phyloP scores from a whole-genome alignment of 2,329 filamentous ascomycete species.

The Apiospora koreana region DNA sequence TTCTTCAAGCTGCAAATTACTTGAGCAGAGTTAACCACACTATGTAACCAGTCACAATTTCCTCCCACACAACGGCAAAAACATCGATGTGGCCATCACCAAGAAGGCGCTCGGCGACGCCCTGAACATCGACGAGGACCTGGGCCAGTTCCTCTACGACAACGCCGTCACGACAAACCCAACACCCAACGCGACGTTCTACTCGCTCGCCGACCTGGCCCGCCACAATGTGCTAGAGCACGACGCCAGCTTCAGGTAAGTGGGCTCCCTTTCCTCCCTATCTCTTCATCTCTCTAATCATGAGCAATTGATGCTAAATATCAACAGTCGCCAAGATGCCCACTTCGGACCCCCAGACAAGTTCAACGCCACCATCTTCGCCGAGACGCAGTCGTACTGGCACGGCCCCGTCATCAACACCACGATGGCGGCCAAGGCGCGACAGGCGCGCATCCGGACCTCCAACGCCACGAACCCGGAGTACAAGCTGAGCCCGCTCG shows the following conservation, averaged over 20 bases:
- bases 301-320: background rate
- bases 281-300: no score
- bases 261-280: slow-evolving; percentile 26
- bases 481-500: slow-evolving; percentile 43
- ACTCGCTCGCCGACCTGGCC: slow-evolving; percentile 40
- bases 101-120: background rate
- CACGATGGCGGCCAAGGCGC: slow-evolving; percentile 45
- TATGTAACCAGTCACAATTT: background rate
- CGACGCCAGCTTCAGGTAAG: slow-evolving; percentile 41
- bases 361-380: slow-evolving; percentile 55
- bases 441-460: slow-evolving; percentile 43
- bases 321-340: slow-evolving; percentile 46
- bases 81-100: background rate
- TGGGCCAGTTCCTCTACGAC: background rate
- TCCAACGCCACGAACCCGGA: slow-evolving; percentile 49
- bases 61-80: slow-evolving; percentile 5
- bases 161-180: slow-evolving; percentile 4
- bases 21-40: background rate
- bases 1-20: no score
- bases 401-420: slow-evolving; percentile 40
- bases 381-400: slow-evolving; percentile 47
- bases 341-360: slow-evolving; percentile 51
- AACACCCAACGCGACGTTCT: background rate
- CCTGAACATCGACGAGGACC: background rate
- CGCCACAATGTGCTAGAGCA: slow-evolving; percentile 51